These are phyloP conservation scores for Areca catechu DNA, from an alignment of 176 grass and related monocot species.

Conservation along the genomic window DNA sequence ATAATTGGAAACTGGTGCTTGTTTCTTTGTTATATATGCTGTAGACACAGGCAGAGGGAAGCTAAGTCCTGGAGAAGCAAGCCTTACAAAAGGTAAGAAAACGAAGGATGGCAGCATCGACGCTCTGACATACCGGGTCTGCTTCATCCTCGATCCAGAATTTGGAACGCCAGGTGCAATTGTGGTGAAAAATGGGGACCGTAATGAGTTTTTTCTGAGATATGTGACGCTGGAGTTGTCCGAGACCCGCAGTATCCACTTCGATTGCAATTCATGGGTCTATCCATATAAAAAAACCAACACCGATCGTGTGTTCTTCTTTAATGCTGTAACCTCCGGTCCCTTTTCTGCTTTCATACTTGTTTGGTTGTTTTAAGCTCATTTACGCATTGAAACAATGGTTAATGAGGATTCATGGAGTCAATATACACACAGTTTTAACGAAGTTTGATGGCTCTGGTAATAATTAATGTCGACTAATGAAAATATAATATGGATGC, in stretches of 20 bases:
- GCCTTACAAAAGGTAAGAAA: constrained; percentile 43
- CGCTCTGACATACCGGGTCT: constrained; percentile 47
- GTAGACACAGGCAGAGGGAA: constrained; percentile 54
- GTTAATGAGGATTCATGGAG: too few relatives aligned
- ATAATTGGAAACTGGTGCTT: too few relatives aligned
- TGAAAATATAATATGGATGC: too few relatives aligned
- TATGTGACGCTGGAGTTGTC: constrained; percentile 35
- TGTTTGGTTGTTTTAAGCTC: too few relatives aligned
- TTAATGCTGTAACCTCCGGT: constrained; percentile 38
- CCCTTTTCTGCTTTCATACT: background rate
- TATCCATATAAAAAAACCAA: constrained; percentile 62
- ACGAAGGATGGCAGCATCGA: constrained; percentile 56
- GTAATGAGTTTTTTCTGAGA: constrained; percentile 55
- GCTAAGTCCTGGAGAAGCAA: constrained; percentile 37
- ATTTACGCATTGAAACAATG: too few relatives aligned
- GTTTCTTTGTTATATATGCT: background rate
- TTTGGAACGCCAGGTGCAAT: constrained; percentile 70
- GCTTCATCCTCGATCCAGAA: constrained; percentile 28
- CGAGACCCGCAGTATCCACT: constrained; percentile 47
- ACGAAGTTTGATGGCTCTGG: too few relatives aligned
- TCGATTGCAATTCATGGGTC: constrained; percentile 96
- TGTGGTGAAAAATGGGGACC: constrained; percentile 42
- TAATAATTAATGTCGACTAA: too few relatives aligned
- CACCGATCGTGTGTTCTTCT: constrained; percentile 71
- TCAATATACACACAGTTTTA: too few relatives aligned